Evolutionary conservation across 176 grass and related monocot species (phyloP).

Genomic region (Areca catechu): DNA sequence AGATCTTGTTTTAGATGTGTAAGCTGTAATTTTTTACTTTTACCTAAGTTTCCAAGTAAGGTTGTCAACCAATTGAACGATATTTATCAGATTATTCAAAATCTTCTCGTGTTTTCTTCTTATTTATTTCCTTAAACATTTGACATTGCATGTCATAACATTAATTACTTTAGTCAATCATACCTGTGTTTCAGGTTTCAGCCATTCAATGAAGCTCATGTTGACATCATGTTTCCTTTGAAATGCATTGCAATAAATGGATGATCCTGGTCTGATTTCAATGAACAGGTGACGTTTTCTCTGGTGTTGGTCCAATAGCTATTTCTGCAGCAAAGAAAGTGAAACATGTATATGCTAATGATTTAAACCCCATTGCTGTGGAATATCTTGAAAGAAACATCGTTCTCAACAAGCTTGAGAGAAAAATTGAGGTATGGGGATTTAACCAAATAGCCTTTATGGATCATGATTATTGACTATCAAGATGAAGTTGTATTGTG

Average conservation of each 20-base stretch:
- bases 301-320: conserved; percentile 78
- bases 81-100: too few species aligned
- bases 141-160: too few species aligned
- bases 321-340: conserved; percentile 81
- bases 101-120: too few species aligned
- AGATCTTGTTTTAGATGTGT: too few species aligned
- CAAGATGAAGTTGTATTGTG: too few species aligned
- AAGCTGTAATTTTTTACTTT: too few species aligned
- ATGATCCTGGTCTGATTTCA: neutral
- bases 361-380: conserved; percentile 75
- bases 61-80: too few species aligned
- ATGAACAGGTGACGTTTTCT: conserved; percentile 75
- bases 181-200: neutral
- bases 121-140: too few species aligned
- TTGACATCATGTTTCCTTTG: neutral
- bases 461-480: too few species aligned
- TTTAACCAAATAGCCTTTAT: too few species aligned
- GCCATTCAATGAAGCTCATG: neutral
- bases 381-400: conserved; percentile 82
- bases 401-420: conserved; percentile 86
- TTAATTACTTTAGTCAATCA: too few species aligned
- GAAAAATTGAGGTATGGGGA: conserved; percentile 62
- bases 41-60: too few species aligned
- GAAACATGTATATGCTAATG: conserved; percentile 89
- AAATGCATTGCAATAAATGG: neutral